phyloP scores from a whole-genome alignment of 1,284 basidiomycete genomes.

The Tylopilus sp. region DNA sequence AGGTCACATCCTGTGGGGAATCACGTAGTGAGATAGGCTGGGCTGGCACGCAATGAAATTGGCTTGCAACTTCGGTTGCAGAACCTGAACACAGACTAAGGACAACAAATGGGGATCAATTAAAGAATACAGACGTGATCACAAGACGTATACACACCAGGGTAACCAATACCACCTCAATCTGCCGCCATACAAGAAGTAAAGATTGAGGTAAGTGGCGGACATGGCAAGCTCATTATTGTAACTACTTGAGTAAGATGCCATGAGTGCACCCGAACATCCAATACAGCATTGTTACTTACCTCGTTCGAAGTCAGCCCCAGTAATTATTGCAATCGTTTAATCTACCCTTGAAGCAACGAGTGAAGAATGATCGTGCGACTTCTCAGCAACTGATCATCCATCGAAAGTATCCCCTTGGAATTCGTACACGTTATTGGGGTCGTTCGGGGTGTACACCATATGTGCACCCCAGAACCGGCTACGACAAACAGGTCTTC shows the following conservation, averaged over 20 bases:
- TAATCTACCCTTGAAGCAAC: conserved; percentile 30
- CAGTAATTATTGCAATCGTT: conserved; percentile 34
- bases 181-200: too few relatives aligned
- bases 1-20: conserved; percentile 57
- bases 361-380: conserved; percentile 1
- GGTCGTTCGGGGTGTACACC: conserved; percentile 49
- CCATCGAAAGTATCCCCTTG: conserved; percentile 65
- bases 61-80: conserved; percentile 56
- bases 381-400: conserved; percentile 48
- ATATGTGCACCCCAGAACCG: conserved; percentile 46
- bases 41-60: conserved; percentile 53
- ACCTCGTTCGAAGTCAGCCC: conserved; percentile 37
- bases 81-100: too few relatives aligned
- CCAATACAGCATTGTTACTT: conserved; percentile 3
- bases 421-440: conserved; percentile 59
- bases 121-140: too few relatives aligned
- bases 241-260: too few relatives aligned
- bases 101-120: too few relatives aligned
- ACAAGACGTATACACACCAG: too few relatives aligned
- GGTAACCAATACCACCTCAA: too few relatives aligned
- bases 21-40: conserved; percentile 57
- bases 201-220: too few relatives aligned
- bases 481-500: conserved; percentile 12
- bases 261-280: background rate
- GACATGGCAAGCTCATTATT: too few relatives aligned